Evolutionary conservation across 73 alveolate genomes (phyloP).

Genomic region (Blepharisma japonicum): DNA sequence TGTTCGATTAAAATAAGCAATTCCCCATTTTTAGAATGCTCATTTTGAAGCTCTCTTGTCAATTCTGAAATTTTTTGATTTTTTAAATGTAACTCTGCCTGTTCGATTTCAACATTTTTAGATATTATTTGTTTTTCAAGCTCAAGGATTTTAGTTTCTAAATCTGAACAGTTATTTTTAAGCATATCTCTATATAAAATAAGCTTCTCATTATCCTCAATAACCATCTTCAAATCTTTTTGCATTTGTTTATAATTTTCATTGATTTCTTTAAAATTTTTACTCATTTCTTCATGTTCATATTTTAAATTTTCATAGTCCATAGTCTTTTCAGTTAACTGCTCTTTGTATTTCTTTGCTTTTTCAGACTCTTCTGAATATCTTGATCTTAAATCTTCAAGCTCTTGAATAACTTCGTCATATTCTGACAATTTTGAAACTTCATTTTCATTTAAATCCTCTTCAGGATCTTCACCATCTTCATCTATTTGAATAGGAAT

Average conservation of each 20-base stretch:
- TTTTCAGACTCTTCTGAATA: constrained; percentile 17
- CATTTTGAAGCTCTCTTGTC: neutral
- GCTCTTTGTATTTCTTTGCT: neutral
- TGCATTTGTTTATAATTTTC: neutral
- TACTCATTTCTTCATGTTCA: neutral
- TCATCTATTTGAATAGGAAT: no score
- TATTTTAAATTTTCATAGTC: neutral
- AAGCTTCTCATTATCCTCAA: no score
- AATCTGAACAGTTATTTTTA: no score
- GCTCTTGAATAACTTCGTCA: neutral
- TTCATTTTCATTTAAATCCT: constrained; percentile 57
- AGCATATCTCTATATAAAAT: no score
- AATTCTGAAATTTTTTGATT: neutral
- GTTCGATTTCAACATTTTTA: no score
- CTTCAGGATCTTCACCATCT: constrained; percentile 56
- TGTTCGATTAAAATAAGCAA: no score
- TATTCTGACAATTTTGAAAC: constrained; percentile 36
- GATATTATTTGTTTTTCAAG: no score
- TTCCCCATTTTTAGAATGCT: no score
- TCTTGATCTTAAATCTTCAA: constrained; percentile 25
- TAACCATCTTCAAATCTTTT: neutral
- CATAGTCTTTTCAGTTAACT: neutral
- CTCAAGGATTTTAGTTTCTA: no score
- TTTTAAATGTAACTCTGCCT: no score
- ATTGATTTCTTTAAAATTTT: neutral